phyloP scores from a whole-genome alignment of 805 yeast species.

The Cyberlindnera meyerae region DNA sequence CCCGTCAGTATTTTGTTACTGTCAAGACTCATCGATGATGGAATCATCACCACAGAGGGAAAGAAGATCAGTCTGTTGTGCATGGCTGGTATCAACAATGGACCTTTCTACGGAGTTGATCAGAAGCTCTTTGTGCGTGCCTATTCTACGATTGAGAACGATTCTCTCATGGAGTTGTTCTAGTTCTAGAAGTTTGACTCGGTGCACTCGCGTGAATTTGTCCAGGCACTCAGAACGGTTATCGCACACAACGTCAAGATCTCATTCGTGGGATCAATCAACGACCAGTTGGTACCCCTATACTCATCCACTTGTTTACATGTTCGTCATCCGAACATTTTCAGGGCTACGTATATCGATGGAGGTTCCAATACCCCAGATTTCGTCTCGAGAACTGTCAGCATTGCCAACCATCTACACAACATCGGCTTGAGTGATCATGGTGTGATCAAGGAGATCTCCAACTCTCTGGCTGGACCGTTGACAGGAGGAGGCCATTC shows the following conservation, averaged over 20 bases:
- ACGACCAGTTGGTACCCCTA: constrained; percentile 91
- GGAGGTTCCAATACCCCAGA: constrained; percentile 73
- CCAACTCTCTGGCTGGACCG: constrained; percentile 78
- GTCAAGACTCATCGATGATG: constrained; percentile 67
- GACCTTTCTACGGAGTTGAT: constrained; percentile 90
- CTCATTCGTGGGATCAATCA: constrained; percentile 80
- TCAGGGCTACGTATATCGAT: constrained; percentile 85
- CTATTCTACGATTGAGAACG: constrained; percentile 84
- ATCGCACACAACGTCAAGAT: constrained; percentile 70
- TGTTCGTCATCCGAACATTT: constrained; percentile 83
- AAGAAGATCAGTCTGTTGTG: constrained; percentile 65
- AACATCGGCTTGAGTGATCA: constrained; percentile 81
- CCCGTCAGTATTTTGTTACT: constrained; percentile 82
- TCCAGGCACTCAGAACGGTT: constrained; percentile 60
- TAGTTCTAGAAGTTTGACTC: constrained; percentile 79
- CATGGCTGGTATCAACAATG: constrained; percentile 95
- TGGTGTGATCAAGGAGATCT: constrained; percentile 79
- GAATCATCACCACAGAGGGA: constrained; percentile 32
- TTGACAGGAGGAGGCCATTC: constrained; percentile 96
- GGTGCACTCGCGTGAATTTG: constrained; percentile 62
- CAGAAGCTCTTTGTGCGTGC: constrained; percentile 81
- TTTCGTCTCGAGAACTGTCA: constrained; percentile 70
- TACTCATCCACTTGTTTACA: constrained; percentile 84
- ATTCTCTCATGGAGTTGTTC: constrained; percentile 78
- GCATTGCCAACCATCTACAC: constrained; percentile 66